Evolutionary conservation across 495 filamentous ascomycete species (phyloP), one percentile per base, ranked within the genome.

Genomic region (Neurospora pannonica): DNA sequence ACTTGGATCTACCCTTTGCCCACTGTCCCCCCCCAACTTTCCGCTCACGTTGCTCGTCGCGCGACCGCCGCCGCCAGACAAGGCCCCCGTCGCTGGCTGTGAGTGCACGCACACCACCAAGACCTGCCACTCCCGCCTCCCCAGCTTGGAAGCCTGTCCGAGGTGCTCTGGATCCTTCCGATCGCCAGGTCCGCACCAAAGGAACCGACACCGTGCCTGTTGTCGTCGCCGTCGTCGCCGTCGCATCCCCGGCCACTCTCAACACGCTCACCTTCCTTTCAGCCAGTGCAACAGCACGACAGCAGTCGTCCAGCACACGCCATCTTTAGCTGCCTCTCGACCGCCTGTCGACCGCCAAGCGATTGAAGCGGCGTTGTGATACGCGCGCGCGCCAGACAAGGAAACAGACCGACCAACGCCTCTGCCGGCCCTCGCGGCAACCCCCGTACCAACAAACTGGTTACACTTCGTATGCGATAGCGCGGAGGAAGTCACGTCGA

Each of bases 401-500:
- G 21, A 37, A 34, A 24, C 38, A 21, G 40, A 71, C 72, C 71
- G 48, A 72, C 38, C 74, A 11, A 40, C 69, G 34, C 60, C 70
- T 60, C 54, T 67, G 38, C 46, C 70, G 39, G 46, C 70, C 37
- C 74, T 71, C 71, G 69, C 54, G 60, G 71, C 31, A n/a, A 74
- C 54, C 67, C 37, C 21, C 72, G 21, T 62, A 54, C 72, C 28
- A 28, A 38, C 36, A 19, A 70, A 31, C 38, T 74, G 42, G 62
- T 46, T 75, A 70, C 72, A 43, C 77, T 78, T 83, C 83, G 84
- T 78, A 86, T 86, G 85, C 83, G 79, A 86, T 83, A 83, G 75
- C 76, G 77, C 77, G 72, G 72, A 76, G 73, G 71, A 73, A 67
- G 71, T 36, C 73, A 73, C 73, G 84, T 86, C 84, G 84, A 83